A percentile compares a stretch with the other conserved stretches of the same genome.
Evolutionary conservation across 2,329 filamentous ascomycete species (phyloP).

Genomic region (Capronia coronata): DNA sequence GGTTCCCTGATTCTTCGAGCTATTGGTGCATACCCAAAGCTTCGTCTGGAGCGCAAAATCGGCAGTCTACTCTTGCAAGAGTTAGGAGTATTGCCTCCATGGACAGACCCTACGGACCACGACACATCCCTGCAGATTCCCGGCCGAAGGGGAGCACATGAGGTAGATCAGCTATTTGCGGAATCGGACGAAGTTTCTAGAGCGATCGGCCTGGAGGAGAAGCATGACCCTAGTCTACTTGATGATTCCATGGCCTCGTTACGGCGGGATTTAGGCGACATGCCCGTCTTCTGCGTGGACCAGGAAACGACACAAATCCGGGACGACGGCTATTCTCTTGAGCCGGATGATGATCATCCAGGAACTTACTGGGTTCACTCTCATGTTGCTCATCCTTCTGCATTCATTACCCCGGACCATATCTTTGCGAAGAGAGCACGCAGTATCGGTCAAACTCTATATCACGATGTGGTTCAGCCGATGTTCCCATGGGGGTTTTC

Average conservation of each 20-base stretch:
- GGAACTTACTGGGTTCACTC: slow-evolving; percentile 54
- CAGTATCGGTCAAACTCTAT: slow-evolving; percentile 49
- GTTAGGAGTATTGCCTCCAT: slow-evolving; percentile 54
- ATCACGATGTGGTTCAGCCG: slow-evolving; percentile 44
- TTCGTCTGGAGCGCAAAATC: slow-evolving; percentile 35
- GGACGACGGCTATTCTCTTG: slow-evolving; percentile 57
- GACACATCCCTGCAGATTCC: slow-evolving; percentile 14
- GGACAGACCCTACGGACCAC: slow-evolving; percentile 42
- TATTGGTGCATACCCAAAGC: slow-evolving; percentile 49
- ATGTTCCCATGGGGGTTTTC: slow-evolving; percentile 51
- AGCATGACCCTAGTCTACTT: slow-evolving; percentile 30
- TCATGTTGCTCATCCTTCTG: slow-evolving; percentile 59
- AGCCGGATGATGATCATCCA: slow-evolving; percentile 36
- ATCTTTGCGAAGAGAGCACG: slow-evolving; percentile 50
- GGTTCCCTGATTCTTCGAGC: slow-evolving; percentile 52
- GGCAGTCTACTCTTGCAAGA: slow-evolving; percentile 54
- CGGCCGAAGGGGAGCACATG: slow-evolving; percentile 8
- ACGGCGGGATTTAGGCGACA: slow-evolving; percentile 51
- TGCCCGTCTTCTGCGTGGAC: slow-evolving; percentile 57
- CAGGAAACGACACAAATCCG: slow-evolving; percentile 50
- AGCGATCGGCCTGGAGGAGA: slow-evolving; percentile 20
- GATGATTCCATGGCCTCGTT: slow-evolving; percentile 51
- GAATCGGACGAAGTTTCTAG: slow-evolving; percentile 31
- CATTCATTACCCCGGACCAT: slow-evolving; percentile 50
- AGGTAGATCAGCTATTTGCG: slow-evolving; percentile 33